A percentile compares a stretch with the other conserved stretches of the same genome.
These are phyloP conservation scores for Paracorniculantispora psalliotae DNA, from an alignment of 2,329 filamentous ascomycete genomes.

Conservation along the genomic window DNA sequence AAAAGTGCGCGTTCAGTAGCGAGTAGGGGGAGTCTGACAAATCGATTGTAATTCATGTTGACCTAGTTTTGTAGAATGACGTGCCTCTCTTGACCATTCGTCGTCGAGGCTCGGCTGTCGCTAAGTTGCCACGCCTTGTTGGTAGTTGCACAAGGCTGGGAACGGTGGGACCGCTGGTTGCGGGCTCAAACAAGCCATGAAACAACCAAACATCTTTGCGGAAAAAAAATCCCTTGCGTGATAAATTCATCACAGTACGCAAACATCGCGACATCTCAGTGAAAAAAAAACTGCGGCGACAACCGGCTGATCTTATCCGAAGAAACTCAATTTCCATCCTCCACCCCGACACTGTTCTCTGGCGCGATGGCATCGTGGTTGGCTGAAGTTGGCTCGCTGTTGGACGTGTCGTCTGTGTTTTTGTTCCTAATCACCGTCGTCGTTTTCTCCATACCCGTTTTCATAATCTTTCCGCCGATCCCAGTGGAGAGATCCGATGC, in stretches of 20 bases:
- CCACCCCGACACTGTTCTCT: neutral
- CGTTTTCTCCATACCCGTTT: constrained; percentile 49
- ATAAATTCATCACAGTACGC: neutral
- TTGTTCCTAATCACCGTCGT: constrained; percentile 40
- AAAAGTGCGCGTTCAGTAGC: too few species aligned
- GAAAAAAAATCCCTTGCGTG: neutral
- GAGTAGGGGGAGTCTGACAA: too few species aligned
- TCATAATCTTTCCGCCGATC: constrained; percentile 51
- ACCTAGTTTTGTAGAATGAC: too few species aligned
- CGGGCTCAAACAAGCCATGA: constrained; percentile 15
- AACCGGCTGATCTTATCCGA: neutral
- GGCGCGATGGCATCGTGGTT: constrained; percentile 17
- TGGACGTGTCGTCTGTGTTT: constrained; percentile 30
- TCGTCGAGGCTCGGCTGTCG: neutral
- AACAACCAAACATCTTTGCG: neutral
- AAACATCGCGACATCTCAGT: neutral
- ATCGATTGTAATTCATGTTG: too few species aligned
- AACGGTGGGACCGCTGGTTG: neutral
- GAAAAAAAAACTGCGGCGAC: neutral
- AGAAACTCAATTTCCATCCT: neutral
- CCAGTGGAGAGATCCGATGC: constrained; percentile 49
- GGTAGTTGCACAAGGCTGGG: neutral
- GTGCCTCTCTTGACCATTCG: too few species aligned
- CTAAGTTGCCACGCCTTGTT: neutral
- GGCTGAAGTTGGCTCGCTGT: constrained; percentile 19